These are phyloP conservation scores for Paraconiothyrium brasiliense DNA, from an alignment of 2,329 filamentous ascomycete species.

Conservation along the genomic window DNA sequence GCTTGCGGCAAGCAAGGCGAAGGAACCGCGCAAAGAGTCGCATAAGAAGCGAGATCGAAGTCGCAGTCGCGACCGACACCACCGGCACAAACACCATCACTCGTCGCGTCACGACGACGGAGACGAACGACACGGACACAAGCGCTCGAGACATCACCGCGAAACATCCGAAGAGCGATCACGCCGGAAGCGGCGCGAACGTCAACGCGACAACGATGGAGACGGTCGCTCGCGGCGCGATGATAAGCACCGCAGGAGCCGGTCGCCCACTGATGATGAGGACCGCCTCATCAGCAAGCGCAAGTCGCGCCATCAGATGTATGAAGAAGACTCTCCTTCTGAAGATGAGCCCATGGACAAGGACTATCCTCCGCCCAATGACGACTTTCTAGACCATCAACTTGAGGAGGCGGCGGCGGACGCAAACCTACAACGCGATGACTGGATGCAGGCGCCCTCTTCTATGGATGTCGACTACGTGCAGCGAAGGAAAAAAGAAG, in stretches of 20 bases:
- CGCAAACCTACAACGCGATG: conserved; percentile 72
- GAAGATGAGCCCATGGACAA: conserved; percentile 52
- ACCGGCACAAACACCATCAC: conserved; percentile 56
- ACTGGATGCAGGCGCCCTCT: conserved; percentile 94
- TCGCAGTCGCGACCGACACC: conserved; percentile 48
- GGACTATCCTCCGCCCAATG: conserved; percentile 54
- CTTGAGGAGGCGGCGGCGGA: conserved; percentile 48
- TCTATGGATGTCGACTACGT: conserved; percentile 86
- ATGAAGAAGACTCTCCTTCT: conserved; percentile 41
- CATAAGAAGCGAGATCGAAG: conserved; percentile 58
- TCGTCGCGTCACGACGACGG: conserved; percentile 55
- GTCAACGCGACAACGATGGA: conserved; percentile 50
- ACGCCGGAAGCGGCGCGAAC: conserved; percentile 56
- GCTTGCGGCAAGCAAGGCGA: conserved; percentile 71
- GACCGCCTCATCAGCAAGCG: conserved; percentile 44
- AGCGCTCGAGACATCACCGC: conserved; percentile 68
- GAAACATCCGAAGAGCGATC: conserved; percentile 51
- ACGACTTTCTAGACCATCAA: conserved; percentile 55
- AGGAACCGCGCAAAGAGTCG: conserved; percentile 61
- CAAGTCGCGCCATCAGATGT: conserved; percentile 48
- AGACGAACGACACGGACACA: conserved; percentile 68
- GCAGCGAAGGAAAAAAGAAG: conserved; percentile 65
- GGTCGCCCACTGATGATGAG: conserved; percentile 43
- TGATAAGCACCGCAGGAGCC: conserved; percentile 38
- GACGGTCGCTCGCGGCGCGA: conserved; percentile 47